Evolutionary conservation across 1,284 basidiomycete genomes (phyloP).

Genomic region (Chalciporus sp.): DNA sequence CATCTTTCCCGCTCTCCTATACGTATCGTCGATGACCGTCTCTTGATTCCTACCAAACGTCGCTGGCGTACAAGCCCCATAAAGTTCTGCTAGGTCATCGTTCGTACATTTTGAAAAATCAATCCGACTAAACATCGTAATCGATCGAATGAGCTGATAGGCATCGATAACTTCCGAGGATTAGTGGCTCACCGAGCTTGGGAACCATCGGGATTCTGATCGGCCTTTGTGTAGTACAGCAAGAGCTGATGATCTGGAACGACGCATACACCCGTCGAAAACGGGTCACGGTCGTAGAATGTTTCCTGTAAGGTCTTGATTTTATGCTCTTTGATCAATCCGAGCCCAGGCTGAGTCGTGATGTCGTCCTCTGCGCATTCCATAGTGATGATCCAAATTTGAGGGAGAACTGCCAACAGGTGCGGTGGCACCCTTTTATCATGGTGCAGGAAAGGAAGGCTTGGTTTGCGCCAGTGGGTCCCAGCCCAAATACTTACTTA

Average conservation of each 20-base stretch:
- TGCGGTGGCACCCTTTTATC: too few species aligned
- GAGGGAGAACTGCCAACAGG: too few species aligned
- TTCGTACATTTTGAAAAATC: conserved; percentile 1
- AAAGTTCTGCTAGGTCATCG: conserved; percentile 4
- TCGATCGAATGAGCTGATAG: neutral
- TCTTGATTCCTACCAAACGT: conserved; percentile 13
- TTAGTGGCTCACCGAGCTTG: too few species aligned
- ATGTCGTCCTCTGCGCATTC: too few species aligned
- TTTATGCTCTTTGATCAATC: too few species aligned
- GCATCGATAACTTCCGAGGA: neutral
- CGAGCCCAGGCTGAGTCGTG: too few species aligned
- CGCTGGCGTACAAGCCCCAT: conserved; percentile 11
- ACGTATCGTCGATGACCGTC: conserved; percentile 15
- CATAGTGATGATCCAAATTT: too few species aligned
- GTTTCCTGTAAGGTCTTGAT: too few species aligned
- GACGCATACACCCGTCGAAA: conserved; percentile 8
- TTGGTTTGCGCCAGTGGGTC: too few species aligned
- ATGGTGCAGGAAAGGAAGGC: too few species aligned
- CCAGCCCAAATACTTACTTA: too few species aligned
- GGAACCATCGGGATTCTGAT: neutral
- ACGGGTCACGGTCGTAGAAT: neutral
- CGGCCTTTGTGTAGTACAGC: conserved; percentile 5
- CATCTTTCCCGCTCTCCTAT: conserved; percentile 33
- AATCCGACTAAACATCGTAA: conserved; percentile 2
- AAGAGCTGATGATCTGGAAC: conserved; percentile 7